These are phyloP conservation scores for Malus sieversii DNA, from an alignment of 306 rosid species.

Conservation along the genomic window DNA sequence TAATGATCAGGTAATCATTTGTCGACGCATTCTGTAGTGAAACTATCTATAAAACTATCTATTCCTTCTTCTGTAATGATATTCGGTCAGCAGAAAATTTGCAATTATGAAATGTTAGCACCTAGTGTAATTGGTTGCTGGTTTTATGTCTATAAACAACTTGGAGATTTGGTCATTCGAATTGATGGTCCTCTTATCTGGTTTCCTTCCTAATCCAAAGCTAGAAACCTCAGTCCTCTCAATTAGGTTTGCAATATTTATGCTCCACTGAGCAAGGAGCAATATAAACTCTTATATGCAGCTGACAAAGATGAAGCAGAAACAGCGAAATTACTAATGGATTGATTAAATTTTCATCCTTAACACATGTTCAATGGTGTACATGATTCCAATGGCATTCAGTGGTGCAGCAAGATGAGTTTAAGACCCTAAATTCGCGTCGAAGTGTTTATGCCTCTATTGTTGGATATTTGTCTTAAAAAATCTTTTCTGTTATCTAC, in stretches of 20 bases:
- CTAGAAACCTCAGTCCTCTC: constrained; percentile 30
- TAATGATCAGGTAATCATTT: constrained; percentile 15
- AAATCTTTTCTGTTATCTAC: neutral
- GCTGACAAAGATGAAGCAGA: neutral
- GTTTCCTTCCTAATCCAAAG: constrained; percentile 25
- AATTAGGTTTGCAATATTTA: constrained; percentile 7
- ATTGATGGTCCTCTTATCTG: constrained; percentile 23
- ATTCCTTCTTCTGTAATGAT: constrained; percentile 30
- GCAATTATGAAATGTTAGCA: neutral
- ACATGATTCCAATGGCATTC: constrained; percentile 42
- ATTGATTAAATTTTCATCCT: constrained; percentile 20
- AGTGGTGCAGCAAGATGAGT: constrained; percentile 33
- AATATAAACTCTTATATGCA: no score
- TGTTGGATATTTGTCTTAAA: neutral
- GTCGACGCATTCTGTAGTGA: neutral
- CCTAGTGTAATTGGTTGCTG: neutral
- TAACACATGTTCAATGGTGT: constrained; percentile 30
- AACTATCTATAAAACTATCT: constrained; percentile 6
- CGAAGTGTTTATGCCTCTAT: neutral
- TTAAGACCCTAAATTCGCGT: neutral
- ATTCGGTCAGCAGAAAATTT: neutral
- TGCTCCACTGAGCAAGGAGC: no score
- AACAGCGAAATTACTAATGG: neutral
- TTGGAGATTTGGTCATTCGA: constrained; percentile 26
- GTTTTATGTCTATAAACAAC: neutral